Conservation (phyloP, 2,329 filamentous ascomycete species). For the Hortaea werneckii region DNA sequence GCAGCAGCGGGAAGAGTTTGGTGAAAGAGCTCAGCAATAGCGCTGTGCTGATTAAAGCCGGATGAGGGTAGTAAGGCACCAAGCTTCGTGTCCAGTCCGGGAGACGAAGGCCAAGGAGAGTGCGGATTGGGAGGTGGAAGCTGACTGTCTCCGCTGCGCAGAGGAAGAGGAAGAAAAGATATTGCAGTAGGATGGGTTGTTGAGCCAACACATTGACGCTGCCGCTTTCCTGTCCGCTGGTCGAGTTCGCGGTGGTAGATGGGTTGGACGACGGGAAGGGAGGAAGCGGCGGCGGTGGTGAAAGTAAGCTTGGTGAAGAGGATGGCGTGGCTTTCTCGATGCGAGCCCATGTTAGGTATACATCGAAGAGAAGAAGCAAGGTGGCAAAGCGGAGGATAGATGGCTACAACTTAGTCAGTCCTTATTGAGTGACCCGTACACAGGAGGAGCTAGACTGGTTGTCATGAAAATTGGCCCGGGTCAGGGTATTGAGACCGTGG, state of each 20-base stretch:
- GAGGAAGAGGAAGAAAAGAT: conserved; percentile 55
- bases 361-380: conserved; percentile 88
- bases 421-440: no score
- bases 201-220: conserved; percentile 25
- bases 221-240: background rate
- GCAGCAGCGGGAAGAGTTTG: conserved; percentile 89
- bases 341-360: conserved; percentile 95
- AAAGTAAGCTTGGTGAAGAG: conserved; percentile 28
- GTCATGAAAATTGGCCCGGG: no score
- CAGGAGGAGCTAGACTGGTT: no score
- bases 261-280: conserved; percentile 25
- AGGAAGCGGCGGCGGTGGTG: conserved; percentile 19
- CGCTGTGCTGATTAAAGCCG: conserved; percentile 70
- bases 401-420: conserved; percentile 43
- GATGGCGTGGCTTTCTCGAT: conserved; percentile 70
- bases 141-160: conserved; percentile 73
- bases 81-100: conserved; percentile 27
- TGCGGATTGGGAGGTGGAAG: conserved; percentile 82
- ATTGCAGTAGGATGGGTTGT: conserved; percentile 40
- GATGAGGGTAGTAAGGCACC: conserved; percentile 57
- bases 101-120: conserved; percentile 54
- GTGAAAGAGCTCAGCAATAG: conserved; percentile 72
- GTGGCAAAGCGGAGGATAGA: conserved; percentile 84
- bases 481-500: no score
- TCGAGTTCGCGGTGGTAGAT: conserved; percentile 9